A percentile compares a stretch with the other conserved stretches of the same genome.
These are phyloP conservation scores for Botryobasidium botryosum DNA, from an alignment of 768 basidiomycete genomes.

Conservation along the genomic window DNA sequence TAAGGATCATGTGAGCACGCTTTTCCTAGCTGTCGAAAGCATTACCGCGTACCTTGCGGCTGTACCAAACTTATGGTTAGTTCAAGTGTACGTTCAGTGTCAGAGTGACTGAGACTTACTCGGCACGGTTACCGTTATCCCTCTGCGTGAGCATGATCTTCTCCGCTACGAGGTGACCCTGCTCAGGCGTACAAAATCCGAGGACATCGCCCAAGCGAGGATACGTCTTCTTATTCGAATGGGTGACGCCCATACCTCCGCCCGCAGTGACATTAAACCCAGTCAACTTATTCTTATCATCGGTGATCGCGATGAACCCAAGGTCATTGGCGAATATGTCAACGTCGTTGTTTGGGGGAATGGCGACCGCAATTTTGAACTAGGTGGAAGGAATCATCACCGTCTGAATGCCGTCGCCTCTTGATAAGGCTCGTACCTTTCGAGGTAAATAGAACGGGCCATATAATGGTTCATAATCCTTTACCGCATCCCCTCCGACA, in stretches of 20 bases:
- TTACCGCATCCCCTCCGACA: slow-evolving; percentile 82
- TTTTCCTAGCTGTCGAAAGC: no score
- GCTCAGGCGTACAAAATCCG: slow-evolving; percentile 82
- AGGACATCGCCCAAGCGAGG: slow-evolving; percentile 75
- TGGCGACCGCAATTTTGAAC: slow-evolving; percentile 96
- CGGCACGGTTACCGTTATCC: slow-evolving; percentile 87
- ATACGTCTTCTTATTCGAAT: slow-evolving; percentile 98
- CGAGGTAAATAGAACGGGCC: slow-evolving; percentile 94
- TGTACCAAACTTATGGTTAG: slow-evolving; percentile 10
- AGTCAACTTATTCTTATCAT: slow-evolving; percentile 51
- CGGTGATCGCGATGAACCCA: slow-evolving; percentile 89
- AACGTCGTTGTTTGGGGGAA: slow-evolving; percentile 91
- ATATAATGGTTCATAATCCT: slow-evolving; percentile 94
- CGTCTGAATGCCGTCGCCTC: not conserved
- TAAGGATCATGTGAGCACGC: no score
- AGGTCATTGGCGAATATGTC: slow-evolving; percentile 93
- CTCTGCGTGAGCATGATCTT: slow-evolving; percentile 86
- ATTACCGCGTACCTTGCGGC: slow-evolving; percentile 24
- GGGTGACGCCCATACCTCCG: slow-evolving; percentile 99
- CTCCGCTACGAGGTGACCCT: slow-evolving; percentile 77
- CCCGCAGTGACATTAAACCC: slow-evolving; percentile 93
- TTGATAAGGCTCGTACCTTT: slow-evolving; percentile 38
- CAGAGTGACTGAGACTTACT: slow-evolving; percentile 36
- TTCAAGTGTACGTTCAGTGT: not conserved
- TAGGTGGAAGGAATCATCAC: slow-evolving; percentile 19